Evolutionary conservation across 2,329 filamentous ascomycete genomes (phyloP).

Genomic region (Exophiala viscosa): DNA sequence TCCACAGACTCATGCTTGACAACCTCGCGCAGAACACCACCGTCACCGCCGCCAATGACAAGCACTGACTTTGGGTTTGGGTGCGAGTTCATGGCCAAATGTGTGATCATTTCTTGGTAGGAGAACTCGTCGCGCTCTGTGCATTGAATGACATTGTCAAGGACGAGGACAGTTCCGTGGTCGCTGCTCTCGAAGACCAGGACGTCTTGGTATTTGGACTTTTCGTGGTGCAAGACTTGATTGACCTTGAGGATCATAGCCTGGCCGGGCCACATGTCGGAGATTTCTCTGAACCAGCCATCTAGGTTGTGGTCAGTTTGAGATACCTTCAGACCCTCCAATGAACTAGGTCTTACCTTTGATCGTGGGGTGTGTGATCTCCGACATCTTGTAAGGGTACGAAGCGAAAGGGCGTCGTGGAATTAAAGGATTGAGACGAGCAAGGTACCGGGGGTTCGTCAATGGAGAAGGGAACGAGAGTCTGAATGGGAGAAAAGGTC

Average conservation of each 20-base stretch:
- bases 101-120: slow-evolving; percentile 98
- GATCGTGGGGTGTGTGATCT: slow-evolving; percentile 73
- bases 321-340: neutral
- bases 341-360: slow-evolving; percentile 52
- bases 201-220: slow-evolving; percentile 98
- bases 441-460: slow-evolving; percentile 12
- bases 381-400: slow-evolving; percentile 50
- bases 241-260: slow-evolving; percentile 98
- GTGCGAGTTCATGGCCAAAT: slow-evolving; percentile 97
- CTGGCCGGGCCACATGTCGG: slow-evolving; percentile 98
- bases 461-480: neutral
- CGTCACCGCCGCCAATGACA: slow-evolving; percentile 96
- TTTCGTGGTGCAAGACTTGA: slow-evolving; percentile 97
- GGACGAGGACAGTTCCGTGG: slow-evolving; percentile 91
- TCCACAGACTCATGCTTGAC: slow-evolving; percentile 98
- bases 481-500: neutral
- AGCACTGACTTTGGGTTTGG: slow-evolving; percentile 97
- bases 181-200: slow-evolving; percentile 98
- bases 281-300: slow-evolving; percentile 99
- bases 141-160: slow-evolving; percentile 98
- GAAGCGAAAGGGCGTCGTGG: neutral
- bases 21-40: slow-evolving; percentile 94
- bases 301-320: slow-evolving; percentile 52
- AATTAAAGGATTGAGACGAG: slow-evolving; percentile 4
- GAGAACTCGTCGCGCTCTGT: slow-evolving; percentile 99